These are phyloP conservation scores for Plectosphaerella cucumerina DNA, from an alignment of 2,329 filamentous ascomycete species.

Conservation along the genomic window DNA sequence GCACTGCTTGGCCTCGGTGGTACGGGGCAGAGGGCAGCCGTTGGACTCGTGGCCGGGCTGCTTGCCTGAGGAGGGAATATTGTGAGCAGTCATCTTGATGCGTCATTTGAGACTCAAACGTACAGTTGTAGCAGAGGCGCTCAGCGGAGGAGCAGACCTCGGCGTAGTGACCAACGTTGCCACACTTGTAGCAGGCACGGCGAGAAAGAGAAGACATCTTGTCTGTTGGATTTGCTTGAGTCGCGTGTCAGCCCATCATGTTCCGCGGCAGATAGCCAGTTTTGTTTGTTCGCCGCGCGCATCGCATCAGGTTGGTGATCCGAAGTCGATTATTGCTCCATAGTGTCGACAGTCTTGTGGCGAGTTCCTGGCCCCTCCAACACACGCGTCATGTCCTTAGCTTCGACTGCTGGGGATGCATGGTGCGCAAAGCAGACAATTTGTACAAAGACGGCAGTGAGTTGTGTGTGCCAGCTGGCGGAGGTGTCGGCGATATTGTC, in stretches of 20 bases:
- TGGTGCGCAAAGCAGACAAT: too few species aligned
- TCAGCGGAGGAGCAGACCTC: conserved; percentile 98
- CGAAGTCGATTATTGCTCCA: too few species aligned
- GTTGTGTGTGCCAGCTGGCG: too few species aligned
- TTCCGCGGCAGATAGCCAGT: neutral
- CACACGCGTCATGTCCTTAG: too few species aligned
- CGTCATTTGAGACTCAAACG: conserved; percentile 27
- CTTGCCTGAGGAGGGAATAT: conserved; percentile 53
- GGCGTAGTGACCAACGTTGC: conserved; percentile 74
- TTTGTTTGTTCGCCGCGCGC: conserved; percentile 28
- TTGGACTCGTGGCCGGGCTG: conserved; percentile 96
- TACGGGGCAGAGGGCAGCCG: conserved; percentile 92
- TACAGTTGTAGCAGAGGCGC: conserved; percentile 99
- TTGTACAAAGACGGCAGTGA: too few species aligned
- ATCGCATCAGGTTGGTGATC: neutral
- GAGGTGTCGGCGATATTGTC: too few species aligned
- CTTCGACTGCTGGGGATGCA: too few species aligned
- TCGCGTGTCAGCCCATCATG: neutral
- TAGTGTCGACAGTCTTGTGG: too few species aligned
- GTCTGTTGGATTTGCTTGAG: conserved; percentile 3
- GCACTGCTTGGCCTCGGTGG: conserved; percentile 98
- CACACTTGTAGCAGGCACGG: conserved; percentile 79
- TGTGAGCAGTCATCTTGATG: conserved; percentile 3
- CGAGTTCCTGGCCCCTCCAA: too few species aligned
- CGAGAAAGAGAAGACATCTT: conserved; percentile 77